phyloP scores from a whole-genome alignment of 768 basidiomycete species.

The Leccinum rimulosum region DNA sequence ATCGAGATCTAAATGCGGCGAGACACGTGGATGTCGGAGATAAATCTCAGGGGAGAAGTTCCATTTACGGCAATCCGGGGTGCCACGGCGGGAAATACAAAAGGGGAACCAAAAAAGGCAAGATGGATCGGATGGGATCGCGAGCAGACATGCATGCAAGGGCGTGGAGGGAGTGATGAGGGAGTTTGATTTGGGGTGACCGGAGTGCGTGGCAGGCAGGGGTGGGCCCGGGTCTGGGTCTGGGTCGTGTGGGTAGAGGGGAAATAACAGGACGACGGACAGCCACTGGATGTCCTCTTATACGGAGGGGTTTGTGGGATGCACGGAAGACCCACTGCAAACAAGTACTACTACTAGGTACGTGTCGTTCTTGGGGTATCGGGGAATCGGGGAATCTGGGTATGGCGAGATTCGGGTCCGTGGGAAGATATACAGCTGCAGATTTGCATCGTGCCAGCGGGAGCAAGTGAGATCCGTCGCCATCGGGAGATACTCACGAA shows the following conservation, averaged over 20 bases:
- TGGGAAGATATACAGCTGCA: slow-evolving; percentile 27
- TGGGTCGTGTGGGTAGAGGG: slow-evolving; percentile 29
- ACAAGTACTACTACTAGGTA: slow-evolving; percentile 13
- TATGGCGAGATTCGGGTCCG: slow-evolving; percentile 16
- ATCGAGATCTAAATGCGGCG: slow-evolving; percentile 23
- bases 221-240: slow-evolving; percentile 13
- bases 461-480: slow-evolving; percentile 46
- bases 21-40: slow-evolving; percentile 30
- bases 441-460: slow-evolving; percentile 33
- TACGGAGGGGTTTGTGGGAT: slow-evolving; percentile 8
- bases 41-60: slow-evolving; percentile 23
- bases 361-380: slow-evolving; percentile 23
- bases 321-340: slow-evolving; percentile 5
- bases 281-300: slow-evolving; percentile 24
- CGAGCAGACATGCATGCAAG: slow-evolving; percentile 12
- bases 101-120: slow-evolving; percentile 11
- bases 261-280: slow-evolving; percentile 15
- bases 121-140: slow-evolving; percentile 18
- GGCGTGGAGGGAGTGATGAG: slow-evolving; percentile 23
- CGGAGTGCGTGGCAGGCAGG: slow-evolving; percentile 13
- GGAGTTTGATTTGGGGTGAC: slow-evolving; percentile 25
- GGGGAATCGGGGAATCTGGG: slow-evolving; percentile 30
- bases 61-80: slow-evolving; percentile 29
- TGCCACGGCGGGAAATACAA: slow-evolving; percentile 27
- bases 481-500: slow-evolving; percentile 58